Evolutionary conservation across 2,329 filamentous ascomycete genomes (phyloP).

Genomic region (Coniochaeta sp.): DNA sequence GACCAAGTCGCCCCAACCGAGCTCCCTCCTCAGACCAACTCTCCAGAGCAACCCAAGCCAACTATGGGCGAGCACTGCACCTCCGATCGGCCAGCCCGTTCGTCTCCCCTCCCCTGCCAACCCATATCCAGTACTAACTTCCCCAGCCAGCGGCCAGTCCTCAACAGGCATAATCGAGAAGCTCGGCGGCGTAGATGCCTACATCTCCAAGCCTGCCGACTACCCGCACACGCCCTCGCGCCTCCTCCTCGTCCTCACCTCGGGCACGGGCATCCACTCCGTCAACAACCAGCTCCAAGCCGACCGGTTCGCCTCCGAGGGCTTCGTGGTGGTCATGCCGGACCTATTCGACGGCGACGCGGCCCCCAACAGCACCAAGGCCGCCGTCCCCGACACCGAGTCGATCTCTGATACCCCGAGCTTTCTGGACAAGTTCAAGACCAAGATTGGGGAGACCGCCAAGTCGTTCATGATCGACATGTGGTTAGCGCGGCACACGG

Average conservation of each 20-base stretch:
- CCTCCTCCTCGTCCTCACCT: constrained; percentile 73
- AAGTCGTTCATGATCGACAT: constrained; percentile 87
- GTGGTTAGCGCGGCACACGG: constrained; percentile 83
- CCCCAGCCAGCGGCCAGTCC: constrained; percentile 49
- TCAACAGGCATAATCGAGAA: constrained; percentile 68
- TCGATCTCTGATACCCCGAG: constrained; percentile 23
- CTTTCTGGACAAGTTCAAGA: constrained; percentile 68
- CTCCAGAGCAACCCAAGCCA: constrained; percentile 15
- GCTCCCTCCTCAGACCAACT: constrained; percentile 22
- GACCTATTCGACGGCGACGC: constrained; percentile 73
- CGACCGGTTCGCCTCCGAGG: constrained; percentile 71
- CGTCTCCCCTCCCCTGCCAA: constrained; percentile 10
- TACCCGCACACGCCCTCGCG: constrained; percentile 73
- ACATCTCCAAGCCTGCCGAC: constrained; percentile 77
- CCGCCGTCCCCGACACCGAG: constrained; percentile 37
- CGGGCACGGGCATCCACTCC: constrained; percentile 74
- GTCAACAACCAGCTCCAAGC: constrained; percentile 85
- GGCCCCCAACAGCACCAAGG: constrained; percentile 59
- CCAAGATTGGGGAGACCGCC: constrained; percentile 69
- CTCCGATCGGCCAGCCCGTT: constrained; percentile 50
- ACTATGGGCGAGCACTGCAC: constrained; percentile 55
- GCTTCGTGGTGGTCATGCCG: constrained; percentile 80
- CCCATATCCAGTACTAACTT: constrained; percentile 11
- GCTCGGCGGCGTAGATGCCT: constrained; percentile 65
- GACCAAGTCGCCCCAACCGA: neutral